Evolutionary conservation across 2,329 filamentous ascomycete species (phyloP).

Genomic region (Penicillium sp.): DNA sequence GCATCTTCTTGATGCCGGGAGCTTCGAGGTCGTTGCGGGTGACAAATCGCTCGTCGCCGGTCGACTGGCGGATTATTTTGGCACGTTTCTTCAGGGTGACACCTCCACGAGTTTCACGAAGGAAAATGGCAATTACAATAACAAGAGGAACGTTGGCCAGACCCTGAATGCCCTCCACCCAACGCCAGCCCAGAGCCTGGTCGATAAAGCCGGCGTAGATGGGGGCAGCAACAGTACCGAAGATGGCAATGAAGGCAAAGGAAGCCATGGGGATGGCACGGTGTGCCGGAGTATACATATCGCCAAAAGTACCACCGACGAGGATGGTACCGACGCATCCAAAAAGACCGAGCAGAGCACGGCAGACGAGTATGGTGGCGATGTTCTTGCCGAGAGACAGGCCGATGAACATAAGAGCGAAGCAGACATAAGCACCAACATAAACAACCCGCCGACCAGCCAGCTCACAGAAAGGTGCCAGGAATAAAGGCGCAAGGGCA

Average conservation of each 20-base stretch:
- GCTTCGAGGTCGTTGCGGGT: slow-evolving; percentile 50
- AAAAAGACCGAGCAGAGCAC: slow-evolving; percentile 47
- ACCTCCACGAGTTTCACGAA: slow-evolving; percentile 47
- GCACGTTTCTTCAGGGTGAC: slow-evolving; percentile 49
- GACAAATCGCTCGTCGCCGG: slow-evolving; percentile 49
- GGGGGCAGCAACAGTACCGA: slow-evolving; percentile 50
- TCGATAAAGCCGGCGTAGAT: slow-evolving; percentile 54
- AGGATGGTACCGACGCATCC: slow-evolving; percentile 49
- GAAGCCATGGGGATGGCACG: slow-evolving; percentile 47
- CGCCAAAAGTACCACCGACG: slow-evolving; percentile 48
- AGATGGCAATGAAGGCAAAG: slow-evolving; percentile 48
- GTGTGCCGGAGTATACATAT: slow-evolving; percentile 47
- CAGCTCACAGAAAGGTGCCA: slow-evolving; percentile 49
- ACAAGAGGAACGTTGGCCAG: slow-evolving; percentile 49
- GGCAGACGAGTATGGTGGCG: slow-evolving; percentile 46
- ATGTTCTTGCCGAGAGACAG: slow-evolving; percentile 48
- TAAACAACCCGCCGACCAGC: slow-evolving; percentile 47
- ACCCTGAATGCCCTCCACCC: slow-evolving; percentile 52
- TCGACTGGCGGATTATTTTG: slow-evolving; percentile 44
- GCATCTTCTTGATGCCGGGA: slow-evolving; percentile 42
- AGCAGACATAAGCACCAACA: slow-evolving; percentile 44
- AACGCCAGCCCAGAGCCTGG: slow-evolving; percentile 50
- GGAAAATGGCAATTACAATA: slow-evolving; percentile 43
- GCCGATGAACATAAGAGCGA: slow-evolving; percentile 47
- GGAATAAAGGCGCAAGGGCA: slow-evolving; percentile 45